Evolutionary conservation across 2,329 filamentous ascomycete species (phyloP).

Genomic region (Aureobasidium sp.): DNA sequence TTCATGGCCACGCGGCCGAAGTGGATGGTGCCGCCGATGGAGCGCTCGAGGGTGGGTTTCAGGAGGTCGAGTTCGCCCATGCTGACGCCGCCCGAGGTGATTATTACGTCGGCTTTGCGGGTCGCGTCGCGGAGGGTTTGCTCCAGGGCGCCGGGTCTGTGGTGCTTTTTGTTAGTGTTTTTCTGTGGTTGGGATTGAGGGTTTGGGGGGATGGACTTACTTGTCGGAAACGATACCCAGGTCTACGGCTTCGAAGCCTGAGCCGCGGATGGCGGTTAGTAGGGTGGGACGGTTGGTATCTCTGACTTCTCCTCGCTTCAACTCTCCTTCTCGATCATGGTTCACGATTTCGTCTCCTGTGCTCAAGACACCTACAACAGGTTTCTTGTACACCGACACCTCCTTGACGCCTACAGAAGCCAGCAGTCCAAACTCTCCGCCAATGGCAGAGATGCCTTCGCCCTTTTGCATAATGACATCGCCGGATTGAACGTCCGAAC

Average conservation of each 20-base stretch:
- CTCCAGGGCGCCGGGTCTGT: constrained; percentile 61
- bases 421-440: constrained; percentile 84
- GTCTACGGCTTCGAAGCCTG: constrained; percentile 72
- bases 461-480: constrained; percentile 65
- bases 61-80: constrained; percentile 97
- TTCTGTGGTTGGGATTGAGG: constrained; percentile 15
- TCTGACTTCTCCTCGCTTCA: constrained; percentile 75
- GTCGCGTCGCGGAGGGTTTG: constrained; percentile 66
- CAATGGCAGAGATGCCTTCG: constrained; percentile 73
- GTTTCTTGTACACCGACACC: constrained; percentile 65
- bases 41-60: constrained; percentile 89
- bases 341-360: constrained; percentile 91
- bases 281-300: constrained; percentile 90
- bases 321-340: constrained; percentile 51
- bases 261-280: constrained; percentile 63
- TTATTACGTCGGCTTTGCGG: constrained; percentile 65
- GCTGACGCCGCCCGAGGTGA: constrained; percentile 89
- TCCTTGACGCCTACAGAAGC: constrained; percentile 70
- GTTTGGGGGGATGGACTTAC: constrained; percentile 24
- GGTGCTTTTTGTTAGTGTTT: not conserved
- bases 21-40: constrained; percentile 84
- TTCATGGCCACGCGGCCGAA: constrained; percentile 98
- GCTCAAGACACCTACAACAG: constrained; percentile 76
- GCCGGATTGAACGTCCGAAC: constrained; percentile 70
- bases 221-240: constrained; percentile 76